Conservation (phyloP, 2,329 filamentous ascomycete genomes). For the Fusarium luffae region DNA sequence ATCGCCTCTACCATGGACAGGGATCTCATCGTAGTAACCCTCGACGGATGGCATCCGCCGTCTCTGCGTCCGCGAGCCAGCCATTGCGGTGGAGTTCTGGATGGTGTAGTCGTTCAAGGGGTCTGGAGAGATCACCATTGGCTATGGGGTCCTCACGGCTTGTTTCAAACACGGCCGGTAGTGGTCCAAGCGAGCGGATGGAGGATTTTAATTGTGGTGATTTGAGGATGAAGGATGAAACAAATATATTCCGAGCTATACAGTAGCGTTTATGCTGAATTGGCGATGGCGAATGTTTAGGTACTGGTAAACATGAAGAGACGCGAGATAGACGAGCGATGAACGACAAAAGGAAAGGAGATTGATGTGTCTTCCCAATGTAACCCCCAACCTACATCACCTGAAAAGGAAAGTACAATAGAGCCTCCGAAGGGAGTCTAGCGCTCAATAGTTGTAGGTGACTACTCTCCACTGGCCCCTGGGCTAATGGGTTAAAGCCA, state of each 20-base stretch:
- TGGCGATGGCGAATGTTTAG: not conserved
- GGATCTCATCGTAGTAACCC: conserved; percentile 34
- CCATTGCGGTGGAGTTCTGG: conserved; percentile 34
- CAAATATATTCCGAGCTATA: not conserved
- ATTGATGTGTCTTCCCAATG: conserved; percentile 1
- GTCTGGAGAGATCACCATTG: conserved; percentile 34
- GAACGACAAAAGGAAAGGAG: conserved; percentile 18
- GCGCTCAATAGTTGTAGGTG: conserved; percentile 5
- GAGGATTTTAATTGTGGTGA: not conserved
- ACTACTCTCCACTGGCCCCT: not conserved
- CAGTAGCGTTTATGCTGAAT: not conserved
- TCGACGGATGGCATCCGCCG: conserved; percentile 28
- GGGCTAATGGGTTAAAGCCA: not conserved
- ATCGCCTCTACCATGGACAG: conserved; percentile 20
- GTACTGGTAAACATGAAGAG: not conserved
- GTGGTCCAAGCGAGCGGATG: conserved; percentile 15
- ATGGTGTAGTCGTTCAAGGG: conserved; percentile 28
- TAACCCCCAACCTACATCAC: conserved; percentile 3
- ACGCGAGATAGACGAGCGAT: not conserved
- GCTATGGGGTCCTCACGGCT: conserved; percentile 21
- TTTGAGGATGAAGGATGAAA: conserved; percentile 21
- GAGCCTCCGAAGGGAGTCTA: conserved; percentile 22
- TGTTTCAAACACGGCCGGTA: conserved; percentile 36
- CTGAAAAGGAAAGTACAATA: conserved; percentile 11
- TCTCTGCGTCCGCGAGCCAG: conserved; percentile 30